These are phyloP conservation scores for Mitragyna speciosa DNA, from an alignment of 257 asterid species.

Conservation along the genomic window DNA sequence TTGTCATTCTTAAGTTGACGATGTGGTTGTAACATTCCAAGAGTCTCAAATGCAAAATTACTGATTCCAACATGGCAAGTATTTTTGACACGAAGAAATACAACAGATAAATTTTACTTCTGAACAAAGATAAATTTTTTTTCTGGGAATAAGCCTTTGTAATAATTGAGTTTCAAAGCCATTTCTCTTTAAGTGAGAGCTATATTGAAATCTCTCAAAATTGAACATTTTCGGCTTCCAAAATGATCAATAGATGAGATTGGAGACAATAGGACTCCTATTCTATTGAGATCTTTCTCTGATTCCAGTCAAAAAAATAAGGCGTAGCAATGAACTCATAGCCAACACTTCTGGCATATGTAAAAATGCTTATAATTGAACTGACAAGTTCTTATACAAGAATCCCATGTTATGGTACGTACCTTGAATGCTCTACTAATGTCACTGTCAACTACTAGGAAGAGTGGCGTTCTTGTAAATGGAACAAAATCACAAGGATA, in stretches of 20 bases:
- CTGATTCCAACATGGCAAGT: too few relatives aligned
- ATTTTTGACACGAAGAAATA: not conserved
- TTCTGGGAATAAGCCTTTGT: too few relatives aligned
- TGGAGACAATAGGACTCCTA: not conserved
- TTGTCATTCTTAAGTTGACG: too few relatives aligned
- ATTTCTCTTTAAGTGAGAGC: not conserved
- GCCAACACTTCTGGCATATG: not conserved
- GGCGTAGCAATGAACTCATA: not conserved
- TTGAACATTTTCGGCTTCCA: not conserved
- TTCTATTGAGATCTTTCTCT: not conserved
- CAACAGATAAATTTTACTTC: not conserved
- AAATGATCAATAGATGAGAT: not conserved
- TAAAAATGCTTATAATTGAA: not conserved
- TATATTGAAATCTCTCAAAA: not conserved
- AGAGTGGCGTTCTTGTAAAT: slow-evolving; percentile 92
- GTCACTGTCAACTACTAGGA: slow-evolving; percentile 83
- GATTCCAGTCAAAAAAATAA: slow-evolving; percentile 4
- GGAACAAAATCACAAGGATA: slow-evolving; percentile 88
- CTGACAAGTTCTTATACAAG: not conserved
- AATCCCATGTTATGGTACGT: slow-evolving; percentile 24
- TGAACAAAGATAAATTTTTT: not conserved
- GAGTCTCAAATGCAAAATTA: too few relatives aligned
- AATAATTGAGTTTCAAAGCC: not conserved
- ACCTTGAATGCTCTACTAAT: slow-evolving; percentile 81
- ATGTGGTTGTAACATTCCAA: too few relatives aligned